Base-by-base conservation (phyloP, 1,284 basidiomycete genomes). In the Sporisorium reilianum region DNA sequence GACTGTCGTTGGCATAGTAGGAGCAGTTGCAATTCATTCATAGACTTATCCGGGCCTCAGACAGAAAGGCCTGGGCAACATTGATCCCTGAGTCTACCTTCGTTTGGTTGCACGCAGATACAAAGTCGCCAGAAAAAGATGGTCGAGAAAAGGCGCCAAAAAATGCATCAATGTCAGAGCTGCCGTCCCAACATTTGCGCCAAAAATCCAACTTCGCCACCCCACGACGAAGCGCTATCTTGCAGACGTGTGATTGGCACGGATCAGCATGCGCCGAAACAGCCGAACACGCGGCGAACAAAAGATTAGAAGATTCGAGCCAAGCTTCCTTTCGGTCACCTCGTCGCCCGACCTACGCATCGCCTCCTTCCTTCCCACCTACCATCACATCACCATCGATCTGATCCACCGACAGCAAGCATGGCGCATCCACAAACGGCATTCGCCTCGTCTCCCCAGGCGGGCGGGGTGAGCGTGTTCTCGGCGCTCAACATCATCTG, bases 401-500 rank as follows among this genome's bases (percentile, higher is more conserved):
- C 22, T n/a, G 34, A 16, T 34, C 41, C 23, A 45, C 11, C 11
- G 28, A 26, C 23, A 32, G 36, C 34, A 1, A 62, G 22, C 23
- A 74, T 75, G 72, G 72, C 72, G n/a, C 72, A 69, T 32, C 72
- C 72, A 63, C 66, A 69, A 38, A 56, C 72, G 3, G 66, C 72
- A 2, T 69, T 75, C n/a, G 54, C 72, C 2, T 50, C 64, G 20
- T n/a, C n/a, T n/a, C 46, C 50, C 5, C 64, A 58, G 22, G 18
- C 18, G 4, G 34, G 32, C 10, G 53, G 41, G 6, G 65, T 51
- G 2, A 48, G 23, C 23, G 53, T 22, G 10, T 66, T 58, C 18
- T 69, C 72, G 18, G 59, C 55, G 28, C 60, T 69, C 45, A 75
- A 75, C 73, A 64, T 76, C 41, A 44, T 92, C 3, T 93, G 92